phyloP scores from a whole-genome alignment of 148 eudicot genomes.

The Hydrangea macrophylla region DNA sequence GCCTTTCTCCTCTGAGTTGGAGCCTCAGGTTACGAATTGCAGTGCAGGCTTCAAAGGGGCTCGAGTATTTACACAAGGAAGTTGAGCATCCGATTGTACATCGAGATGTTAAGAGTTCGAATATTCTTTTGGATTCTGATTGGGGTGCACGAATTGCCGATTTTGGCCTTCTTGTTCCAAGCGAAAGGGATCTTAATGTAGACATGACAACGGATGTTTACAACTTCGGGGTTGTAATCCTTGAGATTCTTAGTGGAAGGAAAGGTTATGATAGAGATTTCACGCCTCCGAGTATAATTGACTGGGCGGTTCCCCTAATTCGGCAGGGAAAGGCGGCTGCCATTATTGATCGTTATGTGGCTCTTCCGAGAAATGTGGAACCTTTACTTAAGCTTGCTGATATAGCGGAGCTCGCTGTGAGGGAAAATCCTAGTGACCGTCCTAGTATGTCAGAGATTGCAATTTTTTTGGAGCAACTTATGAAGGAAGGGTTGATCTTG shows the following conservation, averaged over 20 bases:
- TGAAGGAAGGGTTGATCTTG: conserved; percentile 66
- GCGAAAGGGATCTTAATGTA: conserved; percentile 45
- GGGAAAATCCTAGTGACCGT: conserved; percentile 60
- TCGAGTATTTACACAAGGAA: conserved; percentile 80
- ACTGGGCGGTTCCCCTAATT: conserved; percentile 87
- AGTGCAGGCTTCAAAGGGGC: conserved; percentile 90
- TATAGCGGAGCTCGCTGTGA: conserved; percentile 64
- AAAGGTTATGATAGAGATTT: conserved; percentile 78
- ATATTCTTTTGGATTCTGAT: conserved; percentile 77
- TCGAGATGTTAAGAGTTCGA: conserved; percentile 77
- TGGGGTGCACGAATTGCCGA: conserved; percentile 83
- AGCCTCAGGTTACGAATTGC: conserved; percentile 58
- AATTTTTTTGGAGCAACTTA: conserved; percentile 55
- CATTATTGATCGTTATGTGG: conserved; percentile 61
- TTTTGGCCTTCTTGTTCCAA: conserved; percentile 58
- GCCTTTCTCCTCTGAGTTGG: conserved; percentile 83
- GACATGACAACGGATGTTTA: conserved; percentile 67
- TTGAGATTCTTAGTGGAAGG: conserved; percentile 88
- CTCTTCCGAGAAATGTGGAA: conserved; percentile 89
- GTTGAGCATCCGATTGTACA: conserved; percentile 72
- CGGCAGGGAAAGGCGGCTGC: conserved; percentile 75
- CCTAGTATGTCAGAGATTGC: conserved; percentile 69
- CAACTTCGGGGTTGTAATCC: conserved; percentile 73
- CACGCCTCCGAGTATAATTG: conserved; percentile 63
- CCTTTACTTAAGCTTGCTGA: conserved; percentile 88